Evolutionary conservation across 108 stramenopile species (phyloP).

Genomic region (Phaeodactylum tricornutum): DNA sequence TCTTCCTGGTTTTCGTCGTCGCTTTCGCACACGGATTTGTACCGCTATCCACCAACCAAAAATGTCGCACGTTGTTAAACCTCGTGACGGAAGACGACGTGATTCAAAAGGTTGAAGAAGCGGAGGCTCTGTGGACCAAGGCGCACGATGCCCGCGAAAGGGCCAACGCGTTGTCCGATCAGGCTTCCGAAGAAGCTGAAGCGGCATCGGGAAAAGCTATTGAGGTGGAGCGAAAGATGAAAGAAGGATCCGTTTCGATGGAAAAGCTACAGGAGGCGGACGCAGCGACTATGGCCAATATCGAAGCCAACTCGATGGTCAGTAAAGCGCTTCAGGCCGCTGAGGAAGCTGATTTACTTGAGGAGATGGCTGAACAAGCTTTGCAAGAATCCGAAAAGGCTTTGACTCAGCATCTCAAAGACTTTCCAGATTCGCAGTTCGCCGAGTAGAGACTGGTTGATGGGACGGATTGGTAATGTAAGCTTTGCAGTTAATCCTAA

Average conservation of each 20-base stretch:
- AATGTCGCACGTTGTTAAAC: no score
- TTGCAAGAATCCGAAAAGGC: slow-evolving; percentile 25
- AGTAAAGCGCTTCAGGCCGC: slow-evolving; percentile 21
- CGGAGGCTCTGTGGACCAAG: slow-evolving; percentile 40
- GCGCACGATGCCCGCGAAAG: slow-evolving; percentile 36
- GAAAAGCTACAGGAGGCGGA: slow-evolving; percentile 32
- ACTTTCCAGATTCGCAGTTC: slow-evolving; percentile 38
- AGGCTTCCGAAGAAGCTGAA: slow-evolving; percentile 41
- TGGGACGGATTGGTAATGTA: no score
- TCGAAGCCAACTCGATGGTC: slow-evolving; percentile 33
- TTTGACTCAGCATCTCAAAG: slow-evolving; percentile 44
- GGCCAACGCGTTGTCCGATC: slow-evolving; percentile 38
- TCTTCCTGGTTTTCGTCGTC: no score
- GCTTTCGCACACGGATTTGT: no score
- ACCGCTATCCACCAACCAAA: no score
- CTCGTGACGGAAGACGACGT: slow-evolving; percentile 52
- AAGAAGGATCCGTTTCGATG: slow-evolving; percentile 16
- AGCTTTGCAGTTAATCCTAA: no score
- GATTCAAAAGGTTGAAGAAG: slow-evolving; percentile 32
- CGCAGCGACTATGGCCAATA: slow-evolving; percentile 21
- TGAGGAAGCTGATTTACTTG: slow-evolving; percentile 41
- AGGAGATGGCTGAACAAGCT: slow-evolving; percentile 38
- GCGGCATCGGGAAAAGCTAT: slow-evolving; percentile 17
- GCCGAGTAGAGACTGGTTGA: no score
- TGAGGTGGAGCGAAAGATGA: slow-evolving; percentile 9